Base-by-base conservation (phyloP, 1,284 basidiomycete species). In the Caloboletus firmus region DNA sequence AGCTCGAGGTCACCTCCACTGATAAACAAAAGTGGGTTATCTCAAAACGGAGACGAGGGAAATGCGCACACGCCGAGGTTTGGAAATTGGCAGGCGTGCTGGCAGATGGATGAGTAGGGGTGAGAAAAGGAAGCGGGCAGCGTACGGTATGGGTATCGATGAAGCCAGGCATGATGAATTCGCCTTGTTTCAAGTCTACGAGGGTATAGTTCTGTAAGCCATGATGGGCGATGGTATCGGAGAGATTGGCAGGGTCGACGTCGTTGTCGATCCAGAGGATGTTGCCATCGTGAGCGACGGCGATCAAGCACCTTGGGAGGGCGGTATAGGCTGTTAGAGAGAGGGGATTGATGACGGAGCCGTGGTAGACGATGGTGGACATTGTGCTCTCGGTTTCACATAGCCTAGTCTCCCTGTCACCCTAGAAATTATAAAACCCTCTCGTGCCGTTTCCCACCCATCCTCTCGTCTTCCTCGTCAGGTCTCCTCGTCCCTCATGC, bases 31-130 rank as follows among this genome's bases (percentile, higher is more conserved):
- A 9, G 55, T 56, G 30, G 62, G 59, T 32, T 30, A 32, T 52
- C 18, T 34, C 30, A 13, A 37, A 5, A 39, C 20, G 36, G 36
- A 39, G 34, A 35, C 26, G 41, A 17, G 42, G 46, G 28, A 18
- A 28, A 31, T 35, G 67, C 80, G 63, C 68, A 90, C 81, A 82
- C 80, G 60, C 90, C 93, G 36, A 91, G 80, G 68, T 95, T 97
- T 20, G 93, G 90, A 59, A 90, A 81, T 68, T 95, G 93, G 15
- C 91, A 88, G 13, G 91, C 93, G 74, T 95, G 93, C 91, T 93
- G 45, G 17, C 42, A 24, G 31, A 42, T 7, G 31, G 30, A n/a
- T 54, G 52, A 55, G 48, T n/a, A 26, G 15, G 30, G 28, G 15
- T 1, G 24, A 17, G 17, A 12, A 30, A 43, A 13, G 17, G 3